phyloP scores from a whole-genome alignment of 2,329 filamentous ascomycete genomes.

The Calonectria naviculata region DNA sequence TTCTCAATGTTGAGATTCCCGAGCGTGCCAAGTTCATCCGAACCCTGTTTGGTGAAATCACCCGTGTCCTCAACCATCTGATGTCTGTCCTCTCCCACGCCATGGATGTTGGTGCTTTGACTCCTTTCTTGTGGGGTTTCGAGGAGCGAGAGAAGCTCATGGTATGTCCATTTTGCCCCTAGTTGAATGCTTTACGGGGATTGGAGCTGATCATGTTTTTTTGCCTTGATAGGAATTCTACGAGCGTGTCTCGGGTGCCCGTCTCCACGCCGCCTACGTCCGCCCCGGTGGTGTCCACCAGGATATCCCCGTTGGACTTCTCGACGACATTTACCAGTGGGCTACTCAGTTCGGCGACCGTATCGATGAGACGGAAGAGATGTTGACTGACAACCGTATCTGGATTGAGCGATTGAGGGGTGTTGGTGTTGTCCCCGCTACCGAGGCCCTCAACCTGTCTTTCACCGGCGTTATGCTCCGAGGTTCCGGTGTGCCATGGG shows the following conservation, averaged over 20 bases:
- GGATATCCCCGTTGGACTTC: conserved; percentile 90
- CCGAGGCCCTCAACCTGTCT: conserved; percentile 95
- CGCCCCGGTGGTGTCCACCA: conserved; percentile 96
- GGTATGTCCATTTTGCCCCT: conserved; percentile 67
- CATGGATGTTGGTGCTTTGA: conserved; percentile 98
- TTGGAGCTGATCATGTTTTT: conserved; percentile 19
- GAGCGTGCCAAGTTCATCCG: conserved; percentile 97
- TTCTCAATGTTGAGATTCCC: conserved; percentile 96
- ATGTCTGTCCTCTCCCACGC: conserved; percentile 98
- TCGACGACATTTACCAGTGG: conserved; percentile 99
- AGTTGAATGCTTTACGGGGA: not conserved
- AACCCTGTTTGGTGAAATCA: conserved; percentile 95
- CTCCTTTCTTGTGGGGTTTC: conserved; percentile 99
- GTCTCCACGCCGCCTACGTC: conserved; percentile 96
- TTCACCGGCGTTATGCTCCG: conserved; percentile 99
- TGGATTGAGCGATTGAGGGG: conserved; percentile 95
- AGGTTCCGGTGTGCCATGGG: conserved; percentile 95
- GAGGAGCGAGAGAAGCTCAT: conserved; percentile 99
- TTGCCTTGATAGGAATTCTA: conserved; percentile 87
- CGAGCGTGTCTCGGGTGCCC: conserved; percentile 97
- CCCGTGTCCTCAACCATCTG: conserved; percentile 92
- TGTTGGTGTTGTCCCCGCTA: conserved; percentile 89
- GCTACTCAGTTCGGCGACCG: conserved; percentile 98
- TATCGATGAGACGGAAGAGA: conserved; percentile 98
- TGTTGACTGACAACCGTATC: conserved; percentile 99